These are phyloP conservation scores for Pyrenochaeta sp. DNA, from an alignment of 2,329 filamentous ascomycete species.

Conservation along the genomic window DNA sequence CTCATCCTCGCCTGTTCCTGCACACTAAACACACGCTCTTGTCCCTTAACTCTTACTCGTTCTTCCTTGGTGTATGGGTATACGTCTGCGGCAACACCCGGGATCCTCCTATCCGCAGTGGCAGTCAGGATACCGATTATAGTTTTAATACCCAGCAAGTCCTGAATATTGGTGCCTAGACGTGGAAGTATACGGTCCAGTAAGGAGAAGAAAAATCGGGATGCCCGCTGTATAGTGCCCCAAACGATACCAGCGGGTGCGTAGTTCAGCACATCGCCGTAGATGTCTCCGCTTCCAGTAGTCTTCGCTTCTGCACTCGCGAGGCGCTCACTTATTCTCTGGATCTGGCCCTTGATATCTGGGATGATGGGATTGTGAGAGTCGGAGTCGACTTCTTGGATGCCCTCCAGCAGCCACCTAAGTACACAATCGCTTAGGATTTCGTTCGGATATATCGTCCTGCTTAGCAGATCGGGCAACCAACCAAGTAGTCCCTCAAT, in stretches of 20 bases:
- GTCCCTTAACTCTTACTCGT: slow-evolving; percentile 12
- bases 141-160: slow-evolving; percentile 38
- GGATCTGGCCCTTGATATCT: slow-evolving; percentile 21
- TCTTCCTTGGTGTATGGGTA: slow-evolving; percentile 33
- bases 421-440: slow-evolving; percentile 44
- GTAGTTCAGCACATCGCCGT: slow-evolving; percentile 38
- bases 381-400: slow-evolving; percentile 24
- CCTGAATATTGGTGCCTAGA: slow-evolving; percentile 38
- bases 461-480: slow-evolving; percentile 36
- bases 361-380: slow-evolving; percentile 27
- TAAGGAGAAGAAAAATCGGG: slow-evolving; percentile 10
- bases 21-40: slow-evolving; percentile 17
- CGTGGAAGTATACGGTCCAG: slow-evolving; percentile 35
- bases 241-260: slow-evolving; percentile 38
- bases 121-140: slow-evolving; percentile 40
- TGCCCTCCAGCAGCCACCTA: slow-evolving; percentile 39
- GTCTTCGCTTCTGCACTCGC: slow-evolving; percentile 11
- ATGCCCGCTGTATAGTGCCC: slow-evolving; percentile 22
- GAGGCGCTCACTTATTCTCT: slow-evolving; percentile 19
- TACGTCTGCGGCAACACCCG: slow-evolving; percentile 34
- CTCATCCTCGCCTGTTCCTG: slow-evolving; percentile 27
- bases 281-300: slow-evolving; percentile 46
- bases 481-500: slow-evolving; percentile 38
- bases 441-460: slow-evolving; percentile 44
- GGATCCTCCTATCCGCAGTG: slow-evolving; percentile 44